Evolutionary conservation across 2,329 filamentous ascomycete species (phyloP), one percentile per base, ranked within the genome.

Genomic region (Didymella segeticola): DNA sequence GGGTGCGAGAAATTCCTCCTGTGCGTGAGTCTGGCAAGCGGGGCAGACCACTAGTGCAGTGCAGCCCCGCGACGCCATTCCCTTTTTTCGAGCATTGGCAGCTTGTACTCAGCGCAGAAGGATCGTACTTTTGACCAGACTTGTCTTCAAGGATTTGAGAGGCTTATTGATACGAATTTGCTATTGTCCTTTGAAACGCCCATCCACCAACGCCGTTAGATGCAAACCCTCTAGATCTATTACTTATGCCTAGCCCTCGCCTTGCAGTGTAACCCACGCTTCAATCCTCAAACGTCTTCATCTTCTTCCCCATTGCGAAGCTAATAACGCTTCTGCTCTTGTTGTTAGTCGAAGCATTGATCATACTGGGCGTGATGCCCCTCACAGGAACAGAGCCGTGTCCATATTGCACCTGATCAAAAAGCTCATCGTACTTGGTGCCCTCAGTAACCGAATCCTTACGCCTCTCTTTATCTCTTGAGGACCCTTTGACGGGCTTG

Each of bases 311-410:
- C 49, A 68, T 57, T 37, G 62, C 63, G 57, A 68, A 71, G 36
- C 64, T 75, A 26, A 72, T 66, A 41, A 73, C 63, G 58, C 68
- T 75, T 63, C 69, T 72, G 49, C 66, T 74, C 53, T 66, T 62
- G n/a, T 65, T 69, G 53, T 69, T 67, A 33, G 60, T 63, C 46
- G 64, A 58, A 12, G 70, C 68, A 45, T 67, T 65, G 38, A 74
- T 61, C 70, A 75, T 75, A 50, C 72, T 75, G 39, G 65, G 68
- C 47, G 73, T 76, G 45, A 72, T 75, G 39, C 69, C 72, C 55
- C 67, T 60, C 26, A 75, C 63, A 30, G 64, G 64, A 41, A 71
- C 74, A 49, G 62, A 69, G n/a, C 71, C 69, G 26, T 57, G 49
- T 7, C 69, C 69, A 47, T 69, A 68, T 57, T 62, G 59, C 47